Evolutionary conservation across 2,329 filamentous ascomycete species (phyloP).

Genomic region (Aspergillus sojae): DNA sequence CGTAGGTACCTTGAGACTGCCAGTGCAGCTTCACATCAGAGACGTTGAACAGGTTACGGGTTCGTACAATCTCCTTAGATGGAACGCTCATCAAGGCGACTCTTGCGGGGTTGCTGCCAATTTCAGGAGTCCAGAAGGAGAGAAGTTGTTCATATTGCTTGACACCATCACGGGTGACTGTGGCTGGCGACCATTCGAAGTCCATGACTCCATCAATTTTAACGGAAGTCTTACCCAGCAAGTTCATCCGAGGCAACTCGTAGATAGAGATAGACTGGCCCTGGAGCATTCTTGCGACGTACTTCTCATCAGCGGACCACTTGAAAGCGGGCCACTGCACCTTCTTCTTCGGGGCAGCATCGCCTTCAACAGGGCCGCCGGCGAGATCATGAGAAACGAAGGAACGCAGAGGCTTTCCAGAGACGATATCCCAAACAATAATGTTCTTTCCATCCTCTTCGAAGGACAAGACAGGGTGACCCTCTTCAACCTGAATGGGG

Average conservation of each 20-base stretch:
- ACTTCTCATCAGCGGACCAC: slow-evolving; percentile 97
- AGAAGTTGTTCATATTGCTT: slow-evolving; percentile 95
- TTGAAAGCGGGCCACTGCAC: slow-evolving; percentile 99
- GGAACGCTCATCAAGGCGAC: slow-evolving; percentile 96
- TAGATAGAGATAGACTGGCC: slow-evolving; percentile 89
- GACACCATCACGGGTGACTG: slow-evolving; percentile 76
- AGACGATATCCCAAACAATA: slow-evolving; percentile 95
- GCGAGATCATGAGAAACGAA: slow-evolving; percentile 83
- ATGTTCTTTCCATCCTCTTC: slow-evolving; percentile 99
- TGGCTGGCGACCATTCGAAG: slow-evolving; percentile 95
- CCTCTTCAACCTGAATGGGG: slow-evolving; percentile 88
- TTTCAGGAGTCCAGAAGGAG: slow-evolving; percentile 98
- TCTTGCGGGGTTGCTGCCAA: slow-evolving; percentile 96
- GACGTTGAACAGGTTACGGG: slow-evolving; percentile 96
- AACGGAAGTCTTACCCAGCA: slow-evolving; percentile 86
- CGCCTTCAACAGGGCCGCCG: slow-evolving; percentile 60
- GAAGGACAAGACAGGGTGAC: slow-evolving; percentile 74
- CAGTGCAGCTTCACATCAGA: slow-evolving; percentile 97
- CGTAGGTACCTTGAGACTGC: slow-evolving; percentile 91
- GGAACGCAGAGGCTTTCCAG: slow-evolving; percentile 84
- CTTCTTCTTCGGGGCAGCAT: slow-evolving; percentile 80
- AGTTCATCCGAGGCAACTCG: slow-evolving; percentile 84
- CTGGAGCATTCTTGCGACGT: slow-evolving; percentile 88
- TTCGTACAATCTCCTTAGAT: slow-evolving; percentile 89
- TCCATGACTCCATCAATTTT: slow-evolving; percentile 97